These are phyloP conservation scores for Musa schizocarpa DNA, from an alignment of 176 grass and related monocot species.

Conservation along the genomic window DNA sequence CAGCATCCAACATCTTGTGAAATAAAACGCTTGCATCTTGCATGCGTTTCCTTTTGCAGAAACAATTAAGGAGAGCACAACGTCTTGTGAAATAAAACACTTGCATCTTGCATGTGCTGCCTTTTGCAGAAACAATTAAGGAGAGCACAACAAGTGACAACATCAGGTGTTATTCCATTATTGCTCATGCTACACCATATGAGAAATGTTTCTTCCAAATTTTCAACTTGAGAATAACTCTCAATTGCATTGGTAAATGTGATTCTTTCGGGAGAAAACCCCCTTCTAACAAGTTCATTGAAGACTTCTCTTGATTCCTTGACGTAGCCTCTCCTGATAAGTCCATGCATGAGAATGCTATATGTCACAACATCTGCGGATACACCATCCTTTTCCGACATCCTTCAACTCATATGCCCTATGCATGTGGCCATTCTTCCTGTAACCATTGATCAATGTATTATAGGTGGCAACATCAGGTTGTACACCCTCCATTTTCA, in stretches of 20 bases:
- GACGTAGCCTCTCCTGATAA: slow-evolving; percentile 9
- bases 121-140: slow-evolving; percentile 20
- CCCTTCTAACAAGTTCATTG: slow-evolving; percentile 18
- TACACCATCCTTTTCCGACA: slow-evolving; percentile 13
- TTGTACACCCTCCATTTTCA: slow-evolving; percentile 14
- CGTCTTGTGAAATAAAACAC: slow-evolving; percentile 13
- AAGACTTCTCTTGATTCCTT: slow-evolving; percentile 21
- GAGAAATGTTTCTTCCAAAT: slow-evolving; percentile 25
- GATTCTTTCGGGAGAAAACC: slow-evolving; percentile 13
- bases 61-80: slow-evolving; percentile 16
- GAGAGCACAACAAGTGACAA: slow-evolving; percentile 18
- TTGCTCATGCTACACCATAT: slow-evolving; percentile 17
- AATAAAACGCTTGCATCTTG: slow-evolving; percentile 18
- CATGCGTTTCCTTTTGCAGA: slow-evolving; percentile 11
- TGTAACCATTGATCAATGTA: slow-evolving; percentile 19
- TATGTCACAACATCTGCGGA: slow-evolving; percentile 9
- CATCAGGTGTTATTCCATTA: slow-evolving; percentile 14
- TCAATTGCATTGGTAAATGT: slow-evolving; percentile 23
- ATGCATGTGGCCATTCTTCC: slow-evolving; percentile 13
- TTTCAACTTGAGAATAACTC: slow-evolving; percentile 9
- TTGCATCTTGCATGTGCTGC: slow-evolving; percentile 16
- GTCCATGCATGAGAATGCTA: slow-evolving; percentile 22
- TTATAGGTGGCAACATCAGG: slow-evolving; percentile 20
- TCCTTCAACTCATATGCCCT: slow-evolving; percentile 16
- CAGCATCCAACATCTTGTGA: slow-evolving; percentile 22